Conservation (phyloP, 192 early-diverging fungal genomes). For the Coemansia sp. region DNA sequence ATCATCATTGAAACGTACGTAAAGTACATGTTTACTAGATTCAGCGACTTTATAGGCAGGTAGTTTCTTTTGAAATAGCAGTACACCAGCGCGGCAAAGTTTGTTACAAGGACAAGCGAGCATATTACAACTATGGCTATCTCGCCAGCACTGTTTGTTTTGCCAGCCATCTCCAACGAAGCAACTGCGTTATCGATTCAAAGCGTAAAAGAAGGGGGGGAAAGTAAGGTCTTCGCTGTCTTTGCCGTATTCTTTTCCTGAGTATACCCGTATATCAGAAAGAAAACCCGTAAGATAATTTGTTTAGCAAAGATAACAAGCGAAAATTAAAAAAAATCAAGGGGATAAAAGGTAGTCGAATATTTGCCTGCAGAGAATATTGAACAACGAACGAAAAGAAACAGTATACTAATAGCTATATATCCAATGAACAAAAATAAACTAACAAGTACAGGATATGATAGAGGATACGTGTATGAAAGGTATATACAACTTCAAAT, state of each 20-base stretch:
- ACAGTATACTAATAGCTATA: not conserved
- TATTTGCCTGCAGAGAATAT: too few relatives aligned
- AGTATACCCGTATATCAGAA: not conserved
- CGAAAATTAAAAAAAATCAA: not conserved
- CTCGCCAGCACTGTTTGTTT: constrained; percentile 18
- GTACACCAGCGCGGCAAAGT: constrained; percentile 30
- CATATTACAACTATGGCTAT: constrained; percentile 37
- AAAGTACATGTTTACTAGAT: constrained; percentile 43
- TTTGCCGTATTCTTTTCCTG: not conserved
- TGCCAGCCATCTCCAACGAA: constrained; percentile 1
- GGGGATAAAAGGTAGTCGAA: too few relatives aligned
- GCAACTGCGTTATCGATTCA: not conserved
- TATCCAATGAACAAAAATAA: not conserved
- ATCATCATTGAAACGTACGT: constrained; percentile 34
- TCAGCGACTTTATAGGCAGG: constrained; percentile 30
- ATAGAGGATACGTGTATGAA: not conserved
- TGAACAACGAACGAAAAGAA: too few relatives aligned
- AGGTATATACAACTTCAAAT: not conserved
- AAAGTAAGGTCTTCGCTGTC: too few relatives aligned
- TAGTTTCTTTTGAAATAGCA: constrained; percentile 35
- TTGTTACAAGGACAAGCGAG: constrained; percentile 14
- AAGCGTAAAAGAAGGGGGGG: too few relatives aligned
- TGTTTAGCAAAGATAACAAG: not conserved
- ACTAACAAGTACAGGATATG: not conserved
- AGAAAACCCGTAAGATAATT: not conserved